These are phyloP conservation scores for Chiua virens DNA, from an alignment of 768 basidiomycete genomes.

Conservation along the genomic window DNA sequence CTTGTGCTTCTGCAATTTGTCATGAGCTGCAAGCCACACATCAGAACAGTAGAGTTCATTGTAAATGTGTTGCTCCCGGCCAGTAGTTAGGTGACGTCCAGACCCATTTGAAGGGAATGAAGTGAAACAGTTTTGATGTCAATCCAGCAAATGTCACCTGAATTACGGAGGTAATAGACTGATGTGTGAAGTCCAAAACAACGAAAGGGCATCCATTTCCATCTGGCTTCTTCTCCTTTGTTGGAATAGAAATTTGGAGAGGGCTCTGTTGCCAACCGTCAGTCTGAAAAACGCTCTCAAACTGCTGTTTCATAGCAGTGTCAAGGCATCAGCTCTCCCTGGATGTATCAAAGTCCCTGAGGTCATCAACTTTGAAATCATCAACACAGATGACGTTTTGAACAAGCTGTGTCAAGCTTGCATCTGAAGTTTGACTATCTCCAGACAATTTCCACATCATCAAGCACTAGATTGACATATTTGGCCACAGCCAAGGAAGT, in stretches of 20 bases:
- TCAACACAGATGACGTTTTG: background rate
- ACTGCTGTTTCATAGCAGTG: background rate
- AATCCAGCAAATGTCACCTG: conserved; percentile 2
- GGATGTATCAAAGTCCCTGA: background rate
- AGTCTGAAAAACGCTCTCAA: background rate
- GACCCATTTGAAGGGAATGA: conserved; percentile 20
- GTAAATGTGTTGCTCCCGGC: conserved; percentile 8
- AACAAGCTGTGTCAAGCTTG: background rate
- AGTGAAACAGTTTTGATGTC: conserved; percentile 14
- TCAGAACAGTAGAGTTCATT: conserved; percentile 26
- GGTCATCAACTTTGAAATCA: conserved; percentile 2
- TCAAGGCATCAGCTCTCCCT: background rate
- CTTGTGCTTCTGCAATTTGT: conserved; percentile 16
- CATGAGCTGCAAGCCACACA: conserved; percentile 19
- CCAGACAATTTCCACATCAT: conserved; percentile 1
- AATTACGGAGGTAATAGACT: conserved; percentile 16
- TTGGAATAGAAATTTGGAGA: background rate
- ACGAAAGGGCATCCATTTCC: background rate
- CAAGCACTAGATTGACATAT: conserved; percentile 1
- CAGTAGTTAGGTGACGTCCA: conserved; percentile 5
- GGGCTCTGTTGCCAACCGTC: background rate
- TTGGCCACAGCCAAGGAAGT: conserved; percentile 3
- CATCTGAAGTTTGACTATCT: background rate
- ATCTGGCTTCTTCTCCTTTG: background rate
- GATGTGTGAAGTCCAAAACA: conserved; percentile 5